These are phyloP conservation scores for Ogataea zsoltii DNA, from an alignment of 805 yeast species.

Conservation along the genomic window DNA sequence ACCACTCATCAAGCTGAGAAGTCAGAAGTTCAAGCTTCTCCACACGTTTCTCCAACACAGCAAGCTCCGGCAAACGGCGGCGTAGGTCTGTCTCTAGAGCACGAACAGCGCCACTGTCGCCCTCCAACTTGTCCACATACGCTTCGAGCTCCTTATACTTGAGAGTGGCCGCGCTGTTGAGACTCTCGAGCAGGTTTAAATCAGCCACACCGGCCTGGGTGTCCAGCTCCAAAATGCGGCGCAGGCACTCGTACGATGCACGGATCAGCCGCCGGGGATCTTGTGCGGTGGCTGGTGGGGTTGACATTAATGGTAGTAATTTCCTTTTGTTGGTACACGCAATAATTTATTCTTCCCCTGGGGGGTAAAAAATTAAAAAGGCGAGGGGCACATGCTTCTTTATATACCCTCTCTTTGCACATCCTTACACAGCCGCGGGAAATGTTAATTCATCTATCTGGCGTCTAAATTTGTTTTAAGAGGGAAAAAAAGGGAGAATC, in stretches of 20 bases:
- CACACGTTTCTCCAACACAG: slow-evolving; percentile 36
- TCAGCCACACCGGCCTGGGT: slow-evolving; percentile 39
- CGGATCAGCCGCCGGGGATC: slow-evolving; percentile 28
- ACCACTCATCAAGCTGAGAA: slow-evolving; percentile 62
- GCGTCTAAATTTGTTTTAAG: slow-evolving; percentile 3
- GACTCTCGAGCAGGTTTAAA: slow-evolving; percentile 50
- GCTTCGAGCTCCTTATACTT: slow-evolving; percentile 49
- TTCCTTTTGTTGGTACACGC: not conserved
- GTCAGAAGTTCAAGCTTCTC: slow-evolving; percentile 46
- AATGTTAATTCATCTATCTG: not conserved
- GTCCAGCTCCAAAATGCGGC: slow-evolving; percentile 35
- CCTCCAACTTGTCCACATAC: slow-evolving; percentile 32
- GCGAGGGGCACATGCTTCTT: not conserved
- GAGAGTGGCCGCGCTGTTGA: slow-evolving; percentile 59
- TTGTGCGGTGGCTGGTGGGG: slow-evolving; percentile 3
- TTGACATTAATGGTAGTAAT: slow-evolving; percentile 2
- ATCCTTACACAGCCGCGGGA: slow-evolving; percentile 5
- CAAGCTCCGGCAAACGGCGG: slow-evolving; percentile 21
- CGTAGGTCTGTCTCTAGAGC: slow-evolving; percentile 10
- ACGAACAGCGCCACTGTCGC: slow-evolving; percentile 16
- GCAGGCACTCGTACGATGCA: slow-evolving; percentile 34
- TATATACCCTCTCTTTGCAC: slow-evolving; percentile 1
- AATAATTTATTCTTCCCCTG: too few relatives aligned
- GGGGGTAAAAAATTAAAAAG: not conserved
- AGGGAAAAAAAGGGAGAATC: not conserved